Evolutionary conservation across 1,139 yeast species (phyloP).

Genomic region (Nakaseomyces uthaithaninus): DNA sequence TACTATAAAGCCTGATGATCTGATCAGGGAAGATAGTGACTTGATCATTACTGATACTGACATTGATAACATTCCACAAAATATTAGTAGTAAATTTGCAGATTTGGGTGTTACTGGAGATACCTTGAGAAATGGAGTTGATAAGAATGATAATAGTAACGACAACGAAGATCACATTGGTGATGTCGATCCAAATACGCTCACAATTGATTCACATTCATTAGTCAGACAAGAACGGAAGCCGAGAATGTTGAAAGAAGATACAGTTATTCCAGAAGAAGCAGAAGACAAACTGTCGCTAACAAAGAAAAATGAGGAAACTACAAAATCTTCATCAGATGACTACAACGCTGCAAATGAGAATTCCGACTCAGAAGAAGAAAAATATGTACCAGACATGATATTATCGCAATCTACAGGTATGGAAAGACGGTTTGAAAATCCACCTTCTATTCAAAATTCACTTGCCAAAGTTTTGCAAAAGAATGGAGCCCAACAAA

Average conservation of each 20-base stretch:
- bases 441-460: slow-evolving; percentile 31
- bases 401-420: slow-evolving; percentile 46
- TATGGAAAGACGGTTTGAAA: slow-evolving; percentile 35
- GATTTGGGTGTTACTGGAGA: neutral
- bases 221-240: slow-evolving; percentile 13
- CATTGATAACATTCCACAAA: neutral
- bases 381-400: slow-evolving; percentile 35
- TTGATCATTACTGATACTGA: neutral
- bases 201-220: slow-evolving; percentile 9
- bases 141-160: slow-evolving; percentile 2
- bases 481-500: neutral
- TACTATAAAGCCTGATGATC: neutral
- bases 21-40: neutral
- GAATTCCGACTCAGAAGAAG: slow-evolving; percentile 10
- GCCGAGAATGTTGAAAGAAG: neutral
- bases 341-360: slow-evolving; percentile 12
- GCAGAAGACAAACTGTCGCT: neutral
- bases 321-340: slow-evolving; percentile 6
- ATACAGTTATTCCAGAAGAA: neutral
- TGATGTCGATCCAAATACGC: slow-evolving; percentile 6
- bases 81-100: neutral
- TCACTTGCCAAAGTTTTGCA: slow-evolving; percentile 19
- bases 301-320: slow-evolving; percentile 1
- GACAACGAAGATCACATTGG: slow-evolving; percentile 14
- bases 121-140: neutral